These are phyloP conservation scores for Umbelopsis sp. DNA, from an alignment of 371 early-diverging fungal species.

Conservation along the genomic window DNA sequence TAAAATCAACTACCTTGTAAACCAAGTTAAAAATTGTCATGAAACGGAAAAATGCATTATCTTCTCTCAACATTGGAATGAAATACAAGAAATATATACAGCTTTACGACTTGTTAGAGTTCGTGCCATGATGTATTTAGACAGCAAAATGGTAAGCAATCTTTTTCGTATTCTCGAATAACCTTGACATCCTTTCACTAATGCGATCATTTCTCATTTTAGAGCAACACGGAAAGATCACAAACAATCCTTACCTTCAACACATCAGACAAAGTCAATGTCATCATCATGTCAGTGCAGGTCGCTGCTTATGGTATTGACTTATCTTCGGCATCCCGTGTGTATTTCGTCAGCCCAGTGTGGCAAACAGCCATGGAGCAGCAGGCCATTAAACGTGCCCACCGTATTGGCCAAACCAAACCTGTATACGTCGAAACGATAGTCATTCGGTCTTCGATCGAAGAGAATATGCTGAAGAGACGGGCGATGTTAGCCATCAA, in stretches of 20 bases:
- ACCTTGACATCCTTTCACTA: not conserved
- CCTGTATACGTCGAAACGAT: slow-evolving; percentile 82
- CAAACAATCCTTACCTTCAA: slow-evolving; percentile 75
- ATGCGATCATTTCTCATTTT: not conserved
- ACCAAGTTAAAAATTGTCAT: slow-evolving; percentile 43
- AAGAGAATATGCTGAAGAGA: slow-evolving; percentile 62
- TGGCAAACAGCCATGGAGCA: slow-evolving; percentile 67
- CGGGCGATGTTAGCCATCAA: slow-evolving; percentile 26
- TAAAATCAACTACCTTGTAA: slow-evolving; percentile 62
- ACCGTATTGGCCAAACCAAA: slow-evolving; percentile 83
- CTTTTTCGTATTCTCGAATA: not conserved
- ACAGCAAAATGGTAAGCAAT: slow-evolving; percentile 41
- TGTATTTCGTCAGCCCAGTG: slow-evolving; percentile 75
- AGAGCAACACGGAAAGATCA: slow-evolving; percentile 57
- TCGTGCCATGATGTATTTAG: slow-evolving; percentile 59
- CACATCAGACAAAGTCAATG: slow-evolving; percentile 62
- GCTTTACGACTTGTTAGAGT: slow-evolving; percentile 57
- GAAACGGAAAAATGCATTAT: slow-evolving; percentile 61
- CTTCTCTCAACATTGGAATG: slow-evolving; percentile 54
- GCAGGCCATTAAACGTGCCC: slow-evolving; percentile 90
- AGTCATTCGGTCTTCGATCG: slow-evolving; percentile 70
- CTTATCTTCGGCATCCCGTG: slow-evolving; percentile 69
- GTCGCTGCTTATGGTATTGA: slow-evolving; percentile 77
- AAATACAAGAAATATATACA: slow-evolving; percentile 51
- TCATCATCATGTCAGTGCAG: slow-evolving; percentile 75